Evolutionary conservation across 2,329 filamentous ascomycete species (phyloP).

Genomic region (Fusarium acutatum): DNA sequence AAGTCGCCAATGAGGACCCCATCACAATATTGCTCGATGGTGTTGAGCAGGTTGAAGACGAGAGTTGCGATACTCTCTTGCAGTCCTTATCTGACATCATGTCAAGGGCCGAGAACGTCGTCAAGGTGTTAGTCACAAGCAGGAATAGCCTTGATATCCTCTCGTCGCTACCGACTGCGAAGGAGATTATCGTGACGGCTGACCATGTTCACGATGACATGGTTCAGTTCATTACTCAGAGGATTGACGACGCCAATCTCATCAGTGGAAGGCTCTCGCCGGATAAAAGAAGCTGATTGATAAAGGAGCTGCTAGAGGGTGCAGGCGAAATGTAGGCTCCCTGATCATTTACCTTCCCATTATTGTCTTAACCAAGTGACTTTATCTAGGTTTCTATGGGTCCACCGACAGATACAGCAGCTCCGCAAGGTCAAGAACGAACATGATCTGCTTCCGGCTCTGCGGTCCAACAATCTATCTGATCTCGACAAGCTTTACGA

Average conservation of each 20-base stretch:
- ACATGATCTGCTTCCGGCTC: neutral
- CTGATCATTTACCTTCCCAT: fast-evolving
- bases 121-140: neutral
- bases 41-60: neutral
- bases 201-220: neutral
- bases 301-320: neutral
- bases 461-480: neutral
- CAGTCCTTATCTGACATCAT: neutral
- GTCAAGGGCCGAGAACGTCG: neutral
- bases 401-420: neutral
- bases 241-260: neutral
- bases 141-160: neutral
- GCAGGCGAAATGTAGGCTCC: neutral
- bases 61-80: neutral
- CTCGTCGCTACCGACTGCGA: neutral
- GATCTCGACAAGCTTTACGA: neutral
- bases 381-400: neutral
- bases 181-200: neutral
- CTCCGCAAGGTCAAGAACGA: neutral
- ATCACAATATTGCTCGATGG: conserved; percentile 3
- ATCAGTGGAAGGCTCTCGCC: neutral
- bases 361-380: neutral
- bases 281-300: neutral
- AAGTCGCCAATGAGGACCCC: conserved; percentile 3
- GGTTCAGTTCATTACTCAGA: neutral